Evolutionary conservation across 352 stramenopile genomes (phyloP).

Genomic region (Pythium insidiosum): DNA sequence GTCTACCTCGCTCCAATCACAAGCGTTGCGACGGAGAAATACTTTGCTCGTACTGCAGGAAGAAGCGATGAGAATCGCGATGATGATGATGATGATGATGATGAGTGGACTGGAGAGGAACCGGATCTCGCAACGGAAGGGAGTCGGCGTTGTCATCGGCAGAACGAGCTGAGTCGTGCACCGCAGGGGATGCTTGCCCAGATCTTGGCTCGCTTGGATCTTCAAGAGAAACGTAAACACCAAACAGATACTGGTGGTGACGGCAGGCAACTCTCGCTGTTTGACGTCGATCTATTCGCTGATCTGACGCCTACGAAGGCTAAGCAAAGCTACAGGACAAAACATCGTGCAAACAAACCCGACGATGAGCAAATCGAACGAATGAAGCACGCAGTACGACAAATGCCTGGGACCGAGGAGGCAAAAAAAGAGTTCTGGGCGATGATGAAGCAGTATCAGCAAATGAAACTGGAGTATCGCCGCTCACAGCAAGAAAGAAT

Average conservation of each 20-base stretch:
- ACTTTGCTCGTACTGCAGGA: slow-evolving; percentile 10
- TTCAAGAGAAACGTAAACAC: too few relatives aligned
- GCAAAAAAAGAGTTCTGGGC: slow-evolving; percentile 31
- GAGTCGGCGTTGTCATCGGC: not conserved
- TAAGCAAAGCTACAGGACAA: not conserved
- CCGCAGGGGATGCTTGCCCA: too few relatives aligned
- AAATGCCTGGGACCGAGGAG: slow-evolving; percentile 35
- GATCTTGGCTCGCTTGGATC: too few relatives aligned
- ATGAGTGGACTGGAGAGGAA: not conserved
- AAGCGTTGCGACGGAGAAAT: slow-evolving; percentile 14
- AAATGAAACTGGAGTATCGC: slow-evolving; percentile 28
- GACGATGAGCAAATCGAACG: slow-evolving; percentile 33
- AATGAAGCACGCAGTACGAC: slow-evolving; percentile 28
- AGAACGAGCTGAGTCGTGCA: too few relatives aligned
- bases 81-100: slow-evolving; percentile 1
- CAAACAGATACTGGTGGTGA: too few relatives aligned
- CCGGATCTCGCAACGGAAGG: not conserved
- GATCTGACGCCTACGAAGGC: too few relatives aligned
- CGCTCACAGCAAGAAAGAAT: slow-evolving; percentile 19
- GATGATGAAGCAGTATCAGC: slow-evolving; percentile 34
- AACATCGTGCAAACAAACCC: not conserved
- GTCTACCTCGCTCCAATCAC: slow-evolving; percentile 18
- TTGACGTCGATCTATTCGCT: too few relatives aligned
- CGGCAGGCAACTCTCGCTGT: too few relatives aligned
- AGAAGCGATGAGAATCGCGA: not conserved